phyloP scores from a whole-genome alignment of 805 yeast species.

The Saccharomycopsis javanensis region DNA sequence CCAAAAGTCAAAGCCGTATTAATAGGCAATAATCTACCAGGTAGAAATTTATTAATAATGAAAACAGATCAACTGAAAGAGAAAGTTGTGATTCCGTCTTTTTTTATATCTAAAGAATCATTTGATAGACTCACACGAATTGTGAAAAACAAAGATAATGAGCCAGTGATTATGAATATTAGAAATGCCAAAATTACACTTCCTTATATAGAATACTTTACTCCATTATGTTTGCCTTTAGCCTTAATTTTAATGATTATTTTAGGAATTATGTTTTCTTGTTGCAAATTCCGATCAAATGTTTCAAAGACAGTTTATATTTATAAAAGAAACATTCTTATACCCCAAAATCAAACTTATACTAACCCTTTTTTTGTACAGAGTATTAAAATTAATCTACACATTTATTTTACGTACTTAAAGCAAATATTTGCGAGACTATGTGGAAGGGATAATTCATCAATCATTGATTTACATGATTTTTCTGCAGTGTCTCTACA shows the following conservation, averaged over 20 bases:
- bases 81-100: constrained; percentile 38
- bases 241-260: constrained; percentile 9
- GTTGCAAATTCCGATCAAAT: constrained; percentile 13
- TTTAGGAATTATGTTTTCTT: constrained; percentile 6
- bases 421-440: not conserved
- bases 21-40: constrained; percentile 45
- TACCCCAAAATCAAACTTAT: not conserved
- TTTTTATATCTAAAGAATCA: constrained; percentile 38
- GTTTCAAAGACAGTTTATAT: not conserved
- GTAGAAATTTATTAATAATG: constrained; percentile 43
- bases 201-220: constrained; percentile 30
- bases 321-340: not conserved
- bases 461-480: not conserved
- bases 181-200: constrained; percentile 23
- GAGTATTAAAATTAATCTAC: not conserved
- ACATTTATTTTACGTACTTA: not conserved
- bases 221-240: constrained; percentile 21
- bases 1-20: constrained; percentile 41
- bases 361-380: not conserved
- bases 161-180: constrained; percentile 19
- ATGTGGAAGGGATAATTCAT: not conserved
- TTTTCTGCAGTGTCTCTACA: not conserved
- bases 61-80: constrained; percentile 37
- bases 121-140: constrained; percentile 28
- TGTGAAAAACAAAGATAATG: constrained; percentile 13